phyloP scores from a whole-genome alignment of 345 rosid species.

The Eucalyptus curtisii region DNA sequence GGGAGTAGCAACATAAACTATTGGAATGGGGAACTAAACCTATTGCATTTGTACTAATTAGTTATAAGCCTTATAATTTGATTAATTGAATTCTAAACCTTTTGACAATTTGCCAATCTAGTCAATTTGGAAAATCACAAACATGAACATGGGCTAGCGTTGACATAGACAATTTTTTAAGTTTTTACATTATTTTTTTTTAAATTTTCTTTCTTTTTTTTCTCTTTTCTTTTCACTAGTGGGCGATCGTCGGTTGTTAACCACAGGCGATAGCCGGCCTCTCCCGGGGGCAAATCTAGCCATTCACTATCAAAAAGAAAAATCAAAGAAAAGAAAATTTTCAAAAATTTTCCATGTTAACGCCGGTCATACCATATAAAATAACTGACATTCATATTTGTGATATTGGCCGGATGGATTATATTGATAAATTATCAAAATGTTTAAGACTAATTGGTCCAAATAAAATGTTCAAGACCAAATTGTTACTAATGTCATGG shows the following conservation, averaged over 20 bases:
- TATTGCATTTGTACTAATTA: too few species aligned
- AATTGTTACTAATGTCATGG: neutral
- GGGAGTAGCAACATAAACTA: neutral
- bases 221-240: accelerated
- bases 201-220: too few species aligned
- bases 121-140: neutral
- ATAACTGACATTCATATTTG: neutral
- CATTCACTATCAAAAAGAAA: neutral
- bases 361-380: accelerated
- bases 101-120: too few species aligned
- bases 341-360: too few species aligned
- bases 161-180: too few species aligned
- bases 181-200: neutral
- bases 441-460: too few species aligned
- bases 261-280: neutral
- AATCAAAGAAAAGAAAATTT: too few species aligned
- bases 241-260: accelerated
- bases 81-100: too few species aligned
- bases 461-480: too few species aligned
- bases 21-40: neutral
- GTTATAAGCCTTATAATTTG: neutral
- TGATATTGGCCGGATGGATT: too few species aligned
- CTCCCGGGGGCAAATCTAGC: too few species aligned
- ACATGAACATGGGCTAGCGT: accelerated
- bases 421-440: too few species aligned